A percentile compares a stretch with the other conserved stretches of the same genome.
These are phyloP conservation scores for Umbelopsis isabellina DNA, from an alignment of 192 early-diverging fungal genomes.

Conservation along the genomic window DNA sequence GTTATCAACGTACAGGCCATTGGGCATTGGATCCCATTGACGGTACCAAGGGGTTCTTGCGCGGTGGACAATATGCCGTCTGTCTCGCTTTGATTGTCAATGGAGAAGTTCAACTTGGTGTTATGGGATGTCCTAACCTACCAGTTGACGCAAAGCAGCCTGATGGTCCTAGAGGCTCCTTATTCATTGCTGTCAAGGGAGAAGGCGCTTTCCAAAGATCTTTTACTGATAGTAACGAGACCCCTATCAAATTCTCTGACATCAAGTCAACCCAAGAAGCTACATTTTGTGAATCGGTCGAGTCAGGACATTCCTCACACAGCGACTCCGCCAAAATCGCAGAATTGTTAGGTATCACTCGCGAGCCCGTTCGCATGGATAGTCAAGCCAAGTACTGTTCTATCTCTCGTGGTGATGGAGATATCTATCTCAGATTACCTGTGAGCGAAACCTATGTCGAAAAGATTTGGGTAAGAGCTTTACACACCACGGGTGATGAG, in stretches of 20 bases:
- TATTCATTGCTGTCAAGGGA: conserved; percentile 86
- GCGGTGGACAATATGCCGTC: conserved; percentile 97
- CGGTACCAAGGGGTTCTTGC: conserved; percentile 98
- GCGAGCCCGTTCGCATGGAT: conserved; percentile 89
- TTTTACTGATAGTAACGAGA: conserved; percentile 58
- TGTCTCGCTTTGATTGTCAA: conserved; percentile 91
- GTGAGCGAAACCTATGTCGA: conserved; percentile 82
- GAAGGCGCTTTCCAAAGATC: conserved; percentile 89
- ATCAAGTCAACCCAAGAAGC: conserved; percentile 62
- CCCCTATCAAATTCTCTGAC: conserved; percentile 62
- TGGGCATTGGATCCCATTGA: conserved; percentile 92
- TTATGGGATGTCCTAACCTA: conserved; percentile 86
- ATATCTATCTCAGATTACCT: conserved; percentile 90
- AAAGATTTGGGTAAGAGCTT: conserved; percentile 89
- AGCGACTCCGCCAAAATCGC: conserved; percentile 78
- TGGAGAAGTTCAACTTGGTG: conserved; percentile 87
- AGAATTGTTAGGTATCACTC: conserved; percentile 77
- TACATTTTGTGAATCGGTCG: conserved; percentile 94
- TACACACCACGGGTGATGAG: background rate
- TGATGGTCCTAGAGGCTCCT: conserved; percentile 72
- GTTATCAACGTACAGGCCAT: conserved; percentile 31
- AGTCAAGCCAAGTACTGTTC: conserved; percentile 97
- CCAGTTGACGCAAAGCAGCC: conserved; percentile 62
- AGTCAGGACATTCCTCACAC: conserved; percentile 90
- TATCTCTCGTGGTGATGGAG: conserved; percentile 90